Base-by-base conservation (phyloP, 306 rosid genomes). In the Ceratonia siliqua region DNA sequence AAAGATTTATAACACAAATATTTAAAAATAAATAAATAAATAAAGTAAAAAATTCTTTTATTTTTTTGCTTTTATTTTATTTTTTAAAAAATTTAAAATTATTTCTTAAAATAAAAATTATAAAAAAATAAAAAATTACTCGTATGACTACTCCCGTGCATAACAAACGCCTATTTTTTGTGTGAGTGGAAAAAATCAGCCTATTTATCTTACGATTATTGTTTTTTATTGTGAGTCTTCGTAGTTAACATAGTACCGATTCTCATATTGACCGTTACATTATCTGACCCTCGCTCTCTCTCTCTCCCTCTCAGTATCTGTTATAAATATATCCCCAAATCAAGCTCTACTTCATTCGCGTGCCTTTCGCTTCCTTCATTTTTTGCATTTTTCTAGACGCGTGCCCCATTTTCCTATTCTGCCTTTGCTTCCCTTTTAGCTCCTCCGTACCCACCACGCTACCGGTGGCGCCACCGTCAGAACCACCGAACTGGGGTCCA, bases 261-360 rank as follows among this genome's bases (percentile, higher is more conserved):
- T 0, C 53, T 11, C 32, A 76, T 79, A 82, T 72, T 50, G 84
- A 79, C 82, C 81, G 39, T 79, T 76, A 33, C 2, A 43, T 36
- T 11, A 1, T 22, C 42, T 21, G 74, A 70, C 74, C 42, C 17
- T 53, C 14, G 13, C 36, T 20, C 39, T 15, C 53, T 32, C 38
- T 8, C 39, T 46, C 28, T 18, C 0, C 20, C 58, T 72, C 33
- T 68, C 46, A 56, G 18, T 15, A n/a, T 30, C 45, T 35, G 25
- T 15, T 69, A 69, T 50, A 69, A 69, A 69, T 33, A 10, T 0
- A 17, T 11, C 73, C 13, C 5, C 21, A 2, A 20, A 15, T 0
- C 6, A 2, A 33, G 0, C 57, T 1, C 0, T 41, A 15, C 33
- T 25, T 32, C 45, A 0, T 54, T 49, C 54, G 38, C 49, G 5